Base-by-base conservation (phyloP, 1,284 basidiomycete genomes). In the Malassezia brasiliensis region DNA sequence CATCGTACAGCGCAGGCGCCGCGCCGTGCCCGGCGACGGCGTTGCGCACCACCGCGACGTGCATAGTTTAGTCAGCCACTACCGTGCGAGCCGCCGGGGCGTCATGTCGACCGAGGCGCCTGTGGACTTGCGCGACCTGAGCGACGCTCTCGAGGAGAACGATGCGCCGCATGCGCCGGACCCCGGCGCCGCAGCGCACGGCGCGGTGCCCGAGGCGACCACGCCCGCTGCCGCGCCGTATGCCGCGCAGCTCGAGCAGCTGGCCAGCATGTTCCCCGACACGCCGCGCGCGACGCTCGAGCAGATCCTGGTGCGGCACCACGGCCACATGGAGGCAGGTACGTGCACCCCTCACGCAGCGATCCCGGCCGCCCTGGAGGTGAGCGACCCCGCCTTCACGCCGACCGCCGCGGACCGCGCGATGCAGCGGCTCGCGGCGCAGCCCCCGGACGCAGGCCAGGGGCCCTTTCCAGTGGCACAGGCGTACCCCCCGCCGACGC, bases 261-360 rank as follows among this genome's bases (percentile, higher is more conserved):
- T 56, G 5, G 41, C 32, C 19, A 12, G 32, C 39, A 57, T 57
- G 50, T 57, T 57, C 25, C 55, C 55, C 12, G 19, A 9, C 5
- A 42, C 36, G 12, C 22, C 48, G 25, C n/a, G 17, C 3, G n/a
- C 19, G 12, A 44, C 34, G 0, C 35, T 57, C 12, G 40, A 45
- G 19, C 37, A 39, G 15, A 20, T 57, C 11, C 39, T 57, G 14
- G 31, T 15, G 4, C 12, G 32, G n/a, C 40, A 42, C 20, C 44
- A 22, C n/a, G 38, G 46, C 14, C 40, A 57, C 20, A 28, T 52
- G 5, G 49, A 56, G 11, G 34, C 54, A 8, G 53, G 53, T 55
- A 45, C 19, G 47, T 50, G 11, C 37, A 2, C 19, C 19, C 11
- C n/a, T 41, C 6, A 42, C 30, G 5, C 30, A 17, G 50, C 50